Evolutionary conservation across 2,329 filamentous ascomycete genomes (phyloP).

Genomic region (Sphaerulina musiva): DNA sequence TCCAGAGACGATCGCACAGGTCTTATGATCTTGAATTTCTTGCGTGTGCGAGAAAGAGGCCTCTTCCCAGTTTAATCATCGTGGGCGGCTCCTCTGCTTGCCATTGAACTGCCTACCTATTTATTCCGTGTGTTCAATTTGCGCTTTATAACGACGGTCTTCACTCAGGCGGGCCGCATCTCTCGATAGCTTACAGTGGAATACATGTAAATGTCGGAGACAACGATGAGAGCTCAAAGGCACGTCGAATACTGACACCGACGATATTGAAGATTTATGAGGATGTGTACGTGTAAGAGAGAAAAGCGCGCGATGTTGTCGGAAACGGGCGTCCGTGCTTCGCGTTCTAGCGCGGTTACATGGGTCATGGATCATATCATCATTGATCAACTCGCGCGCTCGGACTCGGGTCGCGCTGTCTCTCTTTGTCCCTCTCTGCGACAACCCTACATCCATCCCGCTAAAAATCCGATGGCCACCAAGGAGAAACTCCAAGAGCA

Average conservation of each 20-base stretch:
- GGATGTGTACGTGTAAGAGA: not conserved
- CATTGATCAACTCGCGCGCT: not conserved
- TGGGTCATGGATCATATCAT: too few relatives aligned
- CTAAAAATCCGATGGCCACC: conserved; percentile 1
- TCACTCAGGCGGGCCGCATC: not conserved
- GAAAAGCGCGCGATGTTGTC: not conserved
- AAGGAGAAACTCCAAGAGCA: conserved; percentile 17
- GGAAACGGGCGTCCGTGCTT: not conserved
- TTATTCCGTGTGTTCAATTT: too few relatives aligned
- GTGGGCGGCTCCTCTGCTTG: not conserved
- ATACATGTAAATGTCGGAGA: not conserved
- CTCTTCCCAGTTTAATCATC: not conserved
- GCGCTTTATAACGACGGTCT: too few relatives aligned
- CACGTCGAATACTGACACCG: not conserved
- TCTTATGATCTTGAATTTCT: too few relatives aligned
- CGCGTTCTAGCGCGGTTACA: too few relatives aligned
- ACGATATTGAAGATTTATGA: not conserved
- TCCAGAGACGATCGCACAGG: too few relatives aligned
- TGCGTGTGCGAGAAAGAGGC: not conserved
- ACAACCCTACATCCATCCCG: not conserved
- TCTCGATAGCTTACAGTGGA: not conserved
- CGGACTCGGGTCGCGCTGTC: not conserved
- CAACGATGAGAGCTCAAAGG: not conserved
- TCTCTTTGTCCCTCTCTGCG: not conserved
- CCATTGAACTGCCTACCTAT: not conserved